Base-by-base conservation (phyloP, 2,329 filamentous ascomycete genomes). In the Capronia americana region DNA sequence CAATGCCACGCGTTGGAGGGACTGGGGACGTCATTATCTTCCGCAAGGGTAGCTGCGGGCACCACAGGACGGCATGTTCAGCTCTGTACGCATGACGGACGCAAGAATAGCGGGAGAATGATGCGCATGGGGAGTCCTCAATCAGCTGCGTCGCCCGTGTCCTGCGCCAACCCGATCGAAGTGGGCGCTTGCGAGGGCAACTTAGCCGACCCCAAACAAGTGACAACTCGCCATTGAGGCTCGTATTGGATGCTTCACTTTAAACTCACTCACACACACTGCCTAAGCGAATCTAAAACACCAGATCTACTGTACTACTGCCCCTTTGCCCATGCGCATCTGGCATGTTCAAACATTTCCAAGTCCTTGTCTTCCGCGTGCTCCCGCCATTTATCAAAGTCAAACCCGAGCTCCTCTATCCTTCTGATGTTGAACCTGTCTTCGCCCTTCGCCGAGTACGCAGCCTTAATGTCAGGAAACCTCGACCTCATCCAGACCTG, bases 331-430 rank as follows among this genome's bases (percentile, higher is more conserved):
- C 50, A 51, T 41, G 38, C 63, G 51, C 65, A 66, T 24, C 57
- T 57, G 4, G 60, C 64, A 17, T 55, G 14, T 2, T 26, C 17
- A 51, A 68, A 69, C 65, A 71, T 62, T 5, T 66, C 48, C 48
- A 67, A 38, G 14, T 69, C 68, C 26, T 65, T 57, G 30, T 63
- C 65, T 14, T 41, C 57, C 2, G 61, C 63, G 10, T 41, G 65
- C 20, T 30, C 57, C 11, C 54, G n/a, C 76, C 75, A 77, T 34
- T 72, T 63, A 32, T 83, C 80, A 74, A 84, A 92, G 61, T 82
- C 76, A 73, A 91, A 91, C 0, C 92, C 93, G 32, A 97, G 81
- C 71, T 96, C 90, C 69, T 86, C 84, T 24, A 96, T 76, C 2
- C 82, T 87, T 74, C 79, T 89, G 10, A 92, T 88, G 6, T 78